Base-by-base conservation (phyloP, 192 early-diverging fungal genomes). In the Polychytrium aggregatum region DNA sequence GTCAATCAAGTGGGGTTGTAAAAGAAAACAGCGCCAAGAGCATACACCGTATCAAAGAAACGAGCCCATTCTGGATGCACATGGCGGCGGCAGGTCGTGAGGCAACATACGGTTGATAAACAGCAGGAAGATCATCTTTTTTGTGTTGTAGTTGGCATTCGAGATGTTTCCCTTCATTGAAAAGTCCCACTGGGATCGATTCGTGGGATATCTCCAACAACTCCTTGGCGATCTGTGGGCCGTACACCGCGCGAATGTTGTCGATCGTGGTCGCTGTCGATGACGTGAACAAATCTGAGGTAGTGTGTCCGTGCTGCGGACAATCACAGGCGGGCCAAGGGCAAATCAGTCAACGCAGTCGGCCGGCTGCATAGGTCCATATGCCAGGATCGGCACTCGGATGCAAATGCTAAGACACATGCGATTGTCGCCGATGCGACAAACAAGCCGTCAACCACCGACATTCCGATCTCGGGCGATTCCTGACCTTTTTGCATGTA, bases 41-140 rank as follows among this genome's bases (percentile, higher is more conserved):
- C 10, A 7, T 9, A 42, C 10, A 9, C 9, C 13, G 38, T 25
- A 3, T 31, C 10, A 41, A 44, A 47, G 43, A 17, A 21, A 17
- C 21, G 27, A 48, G 21, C 9, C 16, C 11, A 57, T 17, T 41
- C 6, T 22, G 4, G 7, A 21, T n/a, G 55, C 8, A 43, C 24
- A n/a, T 18, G 16, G 24, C 17, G 24, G 0, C 3, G 11, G 4
- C 2, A 44, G 18, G 1, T 22, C 44, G 26, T 16, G 17, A 52
- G 20, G 0, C 13, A 1, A 56, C 80, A 57, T 76, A 87, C 84
- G 77, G 66, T 98, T 98, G 54, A 98, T 98, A 54, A 98, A 98
- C 4, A 98, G 61, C 0, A 98, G 53, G 50, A 98, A 84, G 8
- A 65, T 72, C 55, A 84, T 76, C 59, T 88, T 88, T 49, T 88